phyloP scores from a whole-genome alignment of 1,284 basidiomycete genomes.

The Melampsora larici-populina region DNA sequence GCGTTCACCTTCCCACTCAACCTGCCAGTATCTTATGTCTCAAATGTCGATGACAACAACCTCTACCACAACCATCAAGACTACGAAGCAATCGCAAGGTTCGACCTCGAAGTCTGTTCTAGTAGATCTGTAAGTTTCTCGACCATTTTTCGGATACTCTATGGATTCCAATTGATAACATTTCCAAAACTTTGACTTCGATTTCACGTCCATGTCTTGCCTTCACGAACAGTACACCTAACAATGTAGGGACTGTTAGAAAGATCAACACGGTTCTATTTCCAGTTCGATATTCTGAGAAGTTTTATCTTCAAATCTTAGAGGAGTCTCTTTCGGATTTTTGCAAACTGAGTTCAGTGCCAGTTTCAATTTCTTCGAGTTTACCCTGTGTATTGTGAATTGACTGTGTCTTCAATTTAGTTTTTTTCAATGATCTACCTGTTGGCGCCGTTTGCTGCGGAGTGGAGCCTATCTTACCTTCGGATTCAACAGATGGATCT shows the following conservation, averaged over 20 bases:
- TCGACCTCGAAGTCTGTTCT: background rate
- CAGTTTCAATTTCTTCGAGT: background rate
- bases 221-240: constrained; percentile 11
- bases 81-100: background rate
- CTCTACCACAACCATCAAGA: background rate
- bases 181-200: background rate
- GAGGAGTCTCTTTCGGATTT: constrained; percentile 29
- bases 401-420: background rate
- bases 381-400: background rate
- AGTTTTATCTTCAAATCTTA: constrained; percentile 32
- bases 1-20: no score
- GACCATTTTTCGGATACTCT: background rate
- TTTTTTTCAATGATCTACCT: constrained; percentile 41
- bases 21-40: no score
- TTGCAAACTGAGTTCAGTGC: constrained; percentile 32
- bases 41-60: background rate
- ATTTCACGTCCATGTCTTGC: background rate
- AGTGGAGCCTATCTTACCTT: constrained; percentile 21
- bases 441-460: constrained; percentile 34
- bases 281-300: constrained; percentile 36
- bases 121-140: constrained; percentile 4
- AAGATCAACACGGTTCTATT: constrained; percentile 37
- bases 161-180: background rate
- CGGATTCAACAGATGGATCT: background rate
- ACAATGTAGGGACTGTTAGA: constrained; percentile 32